Evolutionary conservation across 2,329 filamentous ascomycete genomes (phyloP), one percentile per base, ranked within the genome.

Genomic region (Ophiostoma sp.): DNA sequence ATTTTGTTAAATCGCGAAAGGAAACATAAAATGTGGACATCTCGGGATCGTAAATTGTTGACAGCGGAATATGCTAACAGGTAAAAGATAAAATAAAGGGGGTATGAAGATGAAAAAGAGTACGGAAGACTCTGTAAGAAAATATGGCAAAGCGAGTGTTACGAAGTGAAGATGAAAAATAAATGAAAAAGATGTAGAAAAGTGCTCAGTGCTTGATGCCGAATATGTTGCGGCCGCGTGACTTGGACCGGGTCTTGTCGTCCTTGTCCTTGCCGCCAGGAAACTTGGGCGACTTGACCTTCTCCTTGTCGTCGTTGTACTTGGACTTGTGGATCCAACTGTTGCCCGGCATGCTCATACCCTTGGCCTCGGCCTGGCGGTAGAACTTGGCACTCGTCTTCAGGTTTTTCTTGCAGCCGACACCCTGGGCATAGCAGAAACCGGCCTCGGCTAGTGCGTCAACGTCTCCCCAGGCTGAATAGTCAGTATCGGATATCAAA

Each of bases 291-390:
- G 81, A 81, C 72, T 79, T 82, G 69, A 77, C 77, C 69, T 78
- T 76, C 68, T 75, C 76, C 44, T 78, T 75, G 66, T 89, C 86
- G 40, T 92, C 90, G 70, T 89, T 87, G 77, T 98, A 98, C 76
- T 98, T 98, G 69, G 92, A 81, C 78, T 98, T 98, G 82, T 97
- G 93, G 74, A 98, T 98, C 94, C 95, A 99, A 82, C 93, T 97
- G 77, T 98, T 98, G 68, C 95, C 95, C 68, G 97, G 90, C 93
- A 98, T 98, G 78, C 88, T 96, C 83, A 97, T 93, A 6, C 95
- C 95, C 79, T 95, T 95, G 38, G 89, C 88, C 77, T 97, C 95
- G 5, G 95, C 95, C 81, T 89, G 84, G 36, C 95, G 89, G 77
- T 98, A 98, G 75, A 95, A 92, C 70, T 87, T 90, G 69, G 95